Evolutionary conservation across 352 stramenopile species (phyloP), one percentile per base, ranked within the genome.

Genomic region (Saprolegnia parasitica): DNA sequence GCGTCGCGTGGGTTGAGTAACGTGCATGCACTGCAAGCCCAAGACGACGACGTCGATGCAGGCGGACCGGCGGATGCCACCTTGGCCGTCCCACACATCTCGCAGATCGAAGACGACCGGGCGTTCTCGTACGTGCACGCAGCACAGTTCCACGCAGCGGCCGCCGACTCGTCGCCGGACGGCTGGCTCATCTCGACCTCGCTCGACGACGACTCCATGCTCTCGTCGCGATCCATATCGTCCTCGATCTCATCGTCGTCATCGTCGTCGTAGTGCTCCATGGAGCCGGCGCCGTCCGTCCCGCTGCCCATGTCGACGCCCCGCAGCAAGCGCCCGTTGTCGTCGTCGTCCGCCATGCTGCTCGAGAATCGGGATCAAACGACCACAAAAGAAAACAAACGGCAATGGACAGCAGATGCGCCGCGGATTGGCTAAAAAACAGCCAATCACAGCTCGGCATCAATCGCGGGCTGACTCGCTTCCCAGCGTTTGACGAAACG

Each of bases 231-330:
- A 0, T 78, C 74, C 42, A 63, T 74, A 37, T 78, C 67, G 11
- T 75, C 68, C 5, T 77, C 49, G 16, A 76, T 54, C 26, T 71
- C 52, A 8, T 73, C 72, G 24, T 76, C 74, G 23, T 78, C 65
- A 0, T 76, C 78, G 8, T 83, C 63, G 5, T 75, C 78, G 0
- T 77, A 76, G n/a, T 65, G 42, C 13, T 49, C 42, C 42, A 49
- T 49, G 13, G 42, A 49, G 42, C 11, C 18, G 18, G 42, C 56
- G 9, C 74, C 71, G 1, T 78, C 63, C 0, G 72, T 70, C 6
- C 67, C 68, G 11, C 73, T 68, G 29, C 46, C 67, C 3, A 71
- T 46, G 11, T 72, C 72, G 1, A 71, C 54, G 5, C 71, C 75
- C 42, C 24, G 58, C 42, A 67, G 23, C 37, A 67, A 21, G 4